These are phyloP conservation scores for Penicillium robsamsonii DNA, from an alignment of 495 filamentous ascomycete genomes.

Conservation along the genomic window DNA sequence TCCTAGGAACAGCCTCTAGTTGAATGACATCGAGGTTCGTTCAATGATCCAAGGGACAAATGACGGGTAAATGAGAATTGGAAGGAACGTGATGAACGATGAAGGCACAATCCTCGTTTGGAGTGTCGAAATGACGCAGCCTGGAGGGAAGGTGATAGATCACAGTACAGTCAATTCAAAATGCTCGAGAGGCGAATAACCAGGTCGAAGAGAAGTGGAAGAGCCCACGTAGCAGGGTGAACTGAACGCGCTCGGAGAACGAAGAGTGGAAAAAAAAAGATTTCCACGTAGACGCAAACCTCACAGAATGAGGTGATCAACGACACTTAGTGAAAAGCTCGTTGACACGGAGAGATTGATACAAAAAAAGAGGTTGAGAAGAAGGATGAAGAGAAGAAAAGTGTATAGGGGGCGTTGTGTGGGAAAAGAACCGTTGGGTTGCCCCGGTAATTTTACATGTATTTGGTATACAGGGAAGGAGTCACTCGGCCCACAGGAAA, in stretches of 20 bases:
- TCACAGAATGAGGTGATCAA: slow-evolving; percentile 35
- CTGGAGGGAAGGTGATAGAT: slow-evolving; percentile 1
- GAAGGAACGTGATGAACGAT: slow-evolving; percentile 24
- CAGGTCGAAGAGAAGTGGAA: slow-evolving; percentile 9
- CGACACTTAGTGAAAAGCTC: slow-evolving; percentile 57
- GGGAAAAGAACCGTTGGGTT: slow-evolving; percentile 19
- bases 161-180: slow-evolving; percentile 10
- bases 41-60: slow-evolving; percentile 26
- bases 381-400: slow-evolving; percentile 22
- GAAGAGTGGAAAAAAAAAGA: slow-evolving; percentile 18
- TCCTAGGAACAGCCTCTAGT: slow-evolving; percentile 39
- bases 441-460: slow-evolving; percentile 13
- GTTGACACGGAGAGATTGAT: slow-evolving; percentile 33
- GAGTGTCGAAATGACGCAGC: slow-evolving; percentile 4
- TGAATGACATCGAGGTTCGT: slow-evolving; percentile 43
- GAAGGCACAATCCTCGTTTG: slow-evolving; percentile 8
- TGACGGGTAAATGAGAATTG: slow-evolving; percentile 24
- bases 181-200: slow-evolving; percentile 12
- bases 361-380: slow-evolving; percentile 18
- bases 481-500: slow-evolving; percentile 6
- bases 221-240: slow-evolving; percentile 12
- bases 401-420: slow-evolving; percentile 19
- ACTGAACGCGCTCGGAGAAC: slow-evolving; percentile 9
- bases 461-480: slow-evolving; percentile 7
- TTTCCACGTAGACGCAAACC: slow-evolving; percentile 34